Evolutionary conservation across 441 rosid genomes (phyloP).

Genomic region (Euphorbia schlechtendalii): DNA sequence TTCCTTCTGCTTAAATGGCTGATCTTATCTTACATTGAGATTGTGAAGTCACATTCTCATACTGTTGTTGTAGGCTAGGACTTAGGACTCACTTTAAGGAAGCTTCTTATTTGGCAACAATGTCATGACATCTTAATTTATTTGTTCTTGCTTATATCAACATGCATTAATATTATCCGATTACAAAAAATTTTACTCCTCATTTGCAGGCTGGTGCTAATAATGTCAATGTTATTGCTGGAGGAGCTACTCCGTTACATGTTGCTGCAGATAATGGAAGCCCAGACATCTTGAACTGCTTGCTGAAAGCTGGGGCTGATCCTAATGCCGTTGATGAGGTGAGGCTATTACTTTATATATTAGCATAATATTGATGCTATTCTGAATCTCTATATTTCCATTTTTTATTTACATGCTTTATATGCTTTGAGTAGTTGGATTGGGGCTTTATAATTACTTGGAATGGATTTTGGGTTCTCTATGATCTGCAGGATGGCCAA

Average conservation of each 20-base stretch:
- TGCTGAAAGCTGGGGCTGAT: constrained; percentile 81
- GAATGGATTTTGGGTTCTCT: background rate
- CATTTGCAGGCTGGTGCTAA: constrained; percentile 69
- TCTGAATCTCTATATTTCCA: constrained; percentile 1
- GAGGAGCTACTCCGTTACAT: constrained; percentile 92
- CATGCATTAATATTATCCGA: constrained; percentile 3
- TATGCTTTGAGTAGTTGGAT: background rate
- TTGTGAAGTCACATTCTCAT: background rate
- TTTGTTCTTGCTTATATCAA: background rate
- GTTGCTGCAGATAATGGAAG: constrained; percentile 78
- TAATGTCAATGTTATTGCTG: constrained; percentile 68
- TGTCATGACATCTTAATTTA: background rate
- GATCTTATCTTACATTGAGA: background rate
- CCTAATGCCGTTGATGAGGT: constrained; percentile 76
- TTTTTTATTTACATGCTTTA: background rate
- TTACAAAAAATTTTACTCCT: constrained; percentile 4
- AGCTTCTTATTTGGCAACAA: background rate
- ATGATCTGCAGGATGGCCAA: constrained; percentile 57
- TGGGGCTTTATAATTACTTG: too few species aligned
- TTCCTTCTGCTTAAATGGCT: background rate
- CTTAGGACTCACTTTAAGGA: background rate
- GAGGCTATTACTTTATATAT: constrained; percentile 16
- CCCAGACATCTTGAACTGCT: constrained; percentile 58
- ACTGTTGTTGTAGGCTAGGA: background rate
- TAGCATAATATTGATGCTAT: background rate